Conservation (phyloP, 2,329 filamentous ascomycete species). For the Lojkania enalia region DNA sequence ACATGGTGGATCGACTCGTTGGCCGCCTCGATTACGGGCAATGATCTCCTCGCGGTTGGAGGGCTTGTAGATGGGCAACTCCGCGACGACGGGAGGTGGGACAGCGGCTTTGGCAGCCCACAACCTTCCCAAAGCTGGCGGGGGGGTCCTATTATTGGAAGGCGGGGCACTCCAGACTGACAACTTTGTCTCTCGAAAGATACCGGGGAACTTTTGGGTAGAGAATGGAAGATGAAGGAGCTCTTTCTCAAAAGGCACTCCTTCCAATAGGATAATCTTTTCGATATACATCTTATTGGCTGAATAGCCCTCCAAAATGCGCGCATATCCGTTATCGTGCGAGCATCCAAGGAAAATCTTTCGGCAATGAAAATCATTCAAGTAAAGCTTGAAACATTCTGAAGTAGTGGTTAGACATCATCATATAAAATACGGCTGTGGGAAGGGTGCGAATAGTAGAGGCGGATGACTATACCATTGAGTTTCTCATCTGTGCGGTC, state of each 20-base stretch:
- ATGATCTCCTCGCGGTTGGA: conserved; percentile 45
- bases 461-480: conserved; percentile 48
- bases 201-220: conserved; percentile 53
- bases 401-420: conserved; percentile 9
- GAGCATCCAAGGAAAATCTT: conserved; percentile 64
- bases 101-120: conserved; percentile 41
- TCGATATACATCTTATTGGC: conserved; percentile 50
- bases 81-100: conserved; percentile 37
- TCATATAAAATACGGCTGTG: no score
- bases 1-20: conserved; percentile 60
- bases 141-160: background rate
- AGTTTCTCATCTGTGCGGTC: conserved; percentile 53
- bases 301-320: conserved; percentile 55
- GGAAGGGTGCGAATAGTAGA: no score
- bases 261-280: conserved; percentile 60
- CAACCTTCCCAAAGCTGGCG: conserved; percentile 9
- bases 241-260: conserved; percentile 59
- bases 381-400: conserved; percentile 60
- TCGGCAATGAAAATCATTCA: conserved; percentile 63
- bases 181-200: conserved; percentile 60
- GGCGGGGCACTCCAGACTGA: conserved; percentile 2
- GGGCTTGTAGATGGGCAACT: conserved; percentile 26
- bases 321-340: conserved; percentile 59
- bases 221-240: conserved; percentile 55
- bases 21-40: conserved; percentile 61